Evolutionary conservation across 495 filamentous ascomycete genomes (phyloP).

Genomic region (Penicillium salamii): DNA sequence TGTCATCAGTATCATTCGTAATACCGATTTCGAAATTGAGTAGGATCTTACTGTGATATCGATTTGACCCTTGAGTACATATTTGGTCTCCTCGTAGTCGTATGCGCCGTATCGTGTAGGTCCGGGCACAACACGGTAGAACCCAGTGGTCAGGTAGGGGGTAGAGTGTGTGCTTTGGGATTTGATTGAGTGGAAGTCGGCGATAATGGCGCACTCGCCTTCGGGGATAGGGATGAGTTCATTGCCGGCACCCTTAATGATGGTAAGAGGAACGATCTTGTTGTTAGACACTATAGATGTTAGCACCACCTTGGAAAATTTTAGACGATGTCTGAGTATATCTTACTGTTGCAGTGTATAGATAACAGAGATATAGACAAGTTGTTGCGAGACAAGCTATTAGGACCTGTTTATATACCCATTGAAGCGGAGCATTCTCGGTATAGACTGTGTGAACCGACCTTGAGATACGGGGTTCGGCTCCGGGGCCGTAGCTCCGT

Average conservation of each 20-base stretch:
- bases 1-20: slow-evolving; percentile 3
- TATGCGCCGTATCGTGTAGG: neutral
- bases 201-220: slow-evolving; percentile 7
- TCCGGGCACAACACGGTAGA: slow-evolving; percentile 1
- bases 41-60: slow-evolving; percentile 7
- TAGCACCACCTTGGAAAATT: slow-evolving; percentile 2
- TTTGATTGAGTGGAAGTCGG: slow-evolving; percentile 8
- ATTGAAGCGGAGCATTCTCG: slow-evolving; percentile 4
- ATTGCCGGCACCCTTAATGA: slow-evolving; percentile 6
- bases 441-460: neutral
- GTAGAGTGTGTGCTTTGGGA: slow-evolving; percentile 5
- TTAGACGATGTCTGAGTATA: neutral
- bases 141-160: slow-evolving; percentile 5
- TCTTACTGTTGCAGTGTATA: slow-evolving; percentile 3
- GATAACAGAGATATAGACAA: slow-evolving; percentile 4
- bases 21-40: neutral
- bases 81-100: slow-evolving; percentile 5
- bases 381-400: neutral
- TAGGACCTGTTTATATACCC: slow-evolving; percentile 2
- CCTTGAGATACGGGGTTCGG: slow-evolving; percentile 1
- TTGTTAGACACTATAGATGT: slow-evolving; percentile 7
- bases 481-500: slow-evolving; percentile 7
- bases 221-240: slow-evolving; percentile 7
- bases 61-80: slow-evolving; percentile 7
- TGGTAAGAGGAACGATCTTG: slow-evolving; percentile 6